Evolutionary conservation across 1,284 basidiomycete species (phyloP), one percentile per base, ranked within the genome.

Genomic region (Heterobasidion parviporum): DNA sequence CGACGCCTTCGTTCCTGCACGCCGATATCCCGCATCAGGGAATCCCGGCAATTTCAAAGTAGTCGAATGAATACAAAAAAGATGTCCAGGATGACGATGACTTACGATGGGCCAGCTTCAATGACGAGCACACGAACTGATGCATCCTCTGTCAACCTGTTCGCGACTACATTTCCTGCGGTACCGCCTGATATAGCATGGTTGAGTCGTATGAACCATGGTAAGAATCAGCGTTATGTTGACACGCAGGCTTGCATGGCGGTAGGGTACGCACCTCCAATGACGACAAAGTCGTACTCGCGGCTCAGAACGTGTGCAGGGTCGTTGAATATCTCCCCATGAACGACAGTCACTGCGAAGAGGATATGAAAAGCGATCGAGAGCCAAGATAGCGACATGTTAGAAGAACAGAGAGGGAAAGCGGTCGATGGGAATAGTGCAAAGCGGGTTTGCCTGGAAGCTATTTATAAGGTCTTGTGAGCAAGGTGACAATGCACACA

Each of bases 81-180:
- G 26, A 26, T 26, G 4, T 46, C 9, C 14, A n/a, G 15, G 20
- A 14, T 20, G 6, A 10, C 36, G 9, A 36, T 14, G 8, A 36
- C 57, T 34, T 34, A 55, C 59, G 48, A 48, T 8, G 52, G 54
- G 12, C 67, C 67, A 8, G 64, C 67, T 57, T 67, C 66, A 16
- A 68, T 63, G 16, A 68, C 63, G 2, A 68, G 60, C 5, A 68
- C 59, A 0, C 55, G 56, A 15, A 56, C 48, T 2, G 18, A 6
- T 3, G 55, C 45, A 45, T 64, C 58, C 52, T 68, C 66, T 7
- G 63, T 60, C 33, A 68, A 60, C 8, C 67, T 59, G 54, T 60
- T 67, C 1, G 67, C 67, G 49, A 67, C 61, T 6, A 65, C 60
- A 35, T 62, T 56, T 14, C 66, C 67, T 43, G 56, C 61, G 3